A percentile compares a stretch with the other conserved stretches of the same genome.
phyloP scores from a whole-genome alignment of 805 yeast genomes.

The Candida nemodendra region DNA sequence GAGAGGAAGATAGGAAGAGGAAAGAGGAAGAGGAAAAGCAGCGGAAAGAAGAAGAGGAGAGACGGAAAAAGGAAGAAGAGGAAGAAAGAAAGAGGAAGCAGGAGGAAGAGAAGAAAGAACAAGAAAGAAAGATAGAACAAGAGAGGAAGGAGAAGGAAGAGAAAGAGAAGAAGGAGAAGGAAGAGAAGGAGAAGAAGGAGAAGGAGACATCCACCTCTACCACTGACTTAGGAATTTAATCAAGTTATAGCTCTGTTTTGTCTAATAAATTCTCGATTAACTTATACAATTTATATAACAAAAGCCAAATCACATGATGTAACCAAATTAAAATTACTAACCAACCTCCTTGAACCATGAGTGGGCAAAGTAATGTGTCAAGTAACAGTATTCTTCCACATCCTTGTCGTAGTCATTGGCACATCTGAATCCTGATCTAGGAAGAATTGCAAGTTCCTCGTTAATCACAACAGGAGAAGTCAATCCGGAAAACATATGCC shows the following conservation, averaged over 20 bases:
- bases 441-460: slow-evolving; percentile 21
- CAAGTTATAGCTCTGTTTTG: no score
- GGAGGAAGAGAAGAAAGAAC: slow-evolving; percentile 1
- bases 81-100: slow-evolving; percentile 1
- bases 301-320: not conserved
- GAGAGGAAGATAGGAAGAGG: slow-evolving; percentile 4
- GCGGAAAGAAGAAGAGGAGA: slow-evolving; percentile 3
- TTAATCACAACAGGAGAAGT: slow-evolving; percentile 19
- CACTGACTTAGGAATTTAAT: no score
- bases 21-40: slow-evolving; percentile 3
- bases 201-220: slow-evolving; percentile 1
- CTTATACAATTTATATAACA: no score
- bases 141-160: slow-evolving; percentile 2
- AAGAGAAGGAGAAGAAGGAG: slow-evolving; percentile 1
- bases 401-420: slow-evolving; percentile 26
- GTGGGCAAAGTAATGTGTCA: slow-evolving; percentile 20
- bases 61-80: slow-evolving; percentile 2
- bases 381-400: slow-evolving; percentile 25
- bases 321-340: not conserved
- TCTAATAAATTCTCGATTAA: no score
- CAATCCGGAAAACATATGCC: slow-evolving; percentile 23
- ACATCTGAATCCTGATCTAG: slow-evolving; percentile 17
- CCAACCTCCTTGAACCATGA: slow-evolving; percentile 18
- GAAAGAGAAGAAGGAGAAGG: slow-evolving; percentile 4
- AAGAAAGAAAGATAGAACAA: slow-evolving; percentile 4